phyloP scores from a whole-genome alignment of 2,329 filamentous ascomycete genomes.

The Stagonosporopsis cucurbitacearum region DNA sequence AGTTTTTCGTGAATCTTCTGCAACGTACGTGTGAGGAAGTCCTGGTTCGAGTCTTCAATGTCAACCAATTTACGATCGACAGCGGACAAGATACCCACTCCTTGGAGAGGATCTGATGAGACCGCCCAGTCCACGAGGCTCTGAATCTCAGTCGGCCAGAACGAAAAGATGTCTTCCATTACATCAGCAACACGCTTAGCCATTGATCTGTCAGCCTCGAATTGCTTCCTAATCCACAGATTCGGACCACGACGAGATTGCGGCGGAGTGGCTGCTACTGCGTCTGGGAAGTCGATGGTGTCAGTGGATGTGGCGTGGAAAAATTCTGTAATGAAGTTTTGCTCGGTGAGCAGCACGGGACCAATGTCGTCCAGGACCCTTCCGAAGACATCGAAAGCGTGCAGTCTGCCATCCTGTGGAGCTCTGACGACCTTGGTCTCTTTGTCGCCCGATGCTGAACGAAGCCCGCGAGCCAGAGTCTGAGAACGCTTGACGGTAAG shows the following conservation, averaged over 20 bases:
- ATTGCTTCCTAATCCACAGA: constrained; percentile 74
- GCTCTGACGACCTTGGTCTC: constrained; percentile 63
- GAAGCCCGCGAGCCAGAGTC: constrained; percentile 76
- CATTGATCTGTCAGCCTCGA: constrained; percentile 87
- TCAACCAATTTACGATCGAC: constrained; percentile 80
- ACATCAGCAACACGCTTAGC: constrained; percentile 83
- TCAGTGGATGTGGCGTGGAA: constrained; percentile 92
- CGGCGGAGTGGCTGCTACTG: constrained; percentile 70
- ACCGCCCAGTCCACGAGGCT: constrained; percentile 84
- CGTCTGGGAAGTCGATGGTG: constrained; percentile 81
- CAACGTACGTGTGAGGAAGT: constrained; percentile 80
- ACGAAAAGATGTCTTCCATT: constrained; percentile 88
- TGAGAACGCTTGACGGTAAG: constrained; percentile 93
- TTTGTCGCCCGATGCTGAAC: constrained; percentile 71
- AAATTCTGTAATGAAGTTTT: constrained; percentile 96
- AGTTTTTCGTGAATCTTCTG: constrained; percentile 80
- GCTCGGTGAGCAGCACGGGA: constrained; percentile 86
- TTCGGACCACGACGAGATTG: constrained; percentile 74
- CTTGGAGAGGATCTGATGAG: constrained; percentile 83
- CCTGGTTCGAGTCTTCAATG: constrained; percentile 89
- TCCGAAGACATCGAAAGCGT: constrained; percentile 82
- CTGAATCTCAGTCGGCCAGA: constrained; percentile 79
- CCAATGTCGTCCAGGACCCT: constrained; percentile 81
- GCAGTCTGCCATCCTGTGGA: constrained; percentile 66
- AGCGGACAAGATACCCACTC: constrained; percentile 81